Base-by-base conservation (phyloP, 1,139 yeast genomes). In the Groenewaldozyma sp. region DNA sequence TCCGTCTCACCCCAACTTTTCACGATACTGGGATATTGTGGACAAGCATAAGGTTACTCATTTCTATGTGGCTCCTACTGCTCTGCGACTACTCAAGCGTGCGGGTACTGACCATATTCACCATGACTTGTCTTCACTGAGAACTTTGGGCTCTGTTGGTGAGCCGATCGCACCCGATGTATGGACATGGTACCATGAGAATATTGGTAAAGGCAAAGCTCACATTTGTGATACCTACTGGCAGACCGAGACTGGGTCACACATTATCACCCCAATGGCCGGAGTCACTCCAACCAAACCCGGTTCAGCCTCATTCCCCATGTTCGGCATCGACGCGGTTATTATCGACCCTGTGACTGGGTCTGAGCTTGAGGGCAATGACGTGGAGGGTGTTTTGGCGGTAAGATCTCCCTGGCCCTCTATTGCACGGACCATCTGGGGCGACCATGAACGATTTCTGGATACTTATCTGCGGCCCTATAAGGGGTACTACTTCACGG, bases 211-310 rank as follows among this genome's bases (percentile, higher is more conserved):
- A 61, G 76, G 78, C 45, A 76, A 82, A 59, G 84, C 95, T 64
- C 76, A 74, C 34, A 48, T 88, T 51, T 75, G 88, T 59, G 98
- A 88, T 67, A 88, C 97, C 37, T 86, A 87, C 74, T 88, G 97
- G 97, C 96, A 88, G 70, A 88, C 97, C 18, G 98, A 88, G 68
- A 81, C 94, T 16, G 98, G 98, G 44, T 82, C 95, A 36, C 96
- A 88, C 63, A 74, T 91, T 60, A 84, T 88, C 62, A 88, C 96
- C 32, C 95, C 96, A 53, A 67, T 88, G 55, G 95, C 97, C 28
- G 97, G 97, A 63, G 78, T 83, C 34, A 77, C 84, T 43, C 94
- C 95, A 57, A 84, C 91, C 57, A 88, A 91, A 67, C 97, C 97
- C 37, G 97, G 98, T 55, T 81, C 94, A 41, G 96, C 96, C 14